Base-by-base conservation (phyloP, 345 rosid species). In the Murraya paniculata region DNA sequence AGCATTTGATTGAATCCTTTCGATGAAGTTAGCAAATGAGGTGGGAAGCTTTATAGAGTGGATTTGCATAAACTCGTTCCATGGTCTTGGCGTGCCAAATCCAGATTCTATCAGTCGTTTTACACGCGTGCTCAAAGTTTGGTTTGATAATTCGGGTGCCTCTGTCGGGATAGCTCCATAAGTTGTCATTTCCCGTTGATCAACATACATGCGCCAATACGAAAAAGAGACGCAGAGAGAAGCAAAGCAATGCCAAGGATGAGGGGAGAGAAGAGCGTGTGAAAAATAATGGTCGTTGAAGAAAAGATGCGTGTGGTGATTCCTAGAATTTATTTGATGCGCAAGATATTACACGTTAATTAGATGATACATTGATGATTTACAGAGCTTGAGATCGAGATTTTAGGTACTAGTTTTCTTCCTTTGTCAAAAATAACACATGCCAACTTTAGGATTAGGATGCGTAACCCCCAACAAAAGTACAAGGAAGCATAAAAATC, bases 1-100 rank as follows among this genome's bases (percentile, higher is more conserved):
- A 1, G 65, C 56, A 73, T 90, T 92, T 27, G 81, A 64, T 76
- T 53, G 79, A 79, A 89, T 80, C 76, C 93, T 84, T 36, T 76
- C 65, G 0, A 86, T 8, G 68, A 90, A 76, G 18, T 77, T 77
- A 53, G 8, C 9, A 28, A 78, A 69, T n/a, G 86, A 41, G 39
- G 71, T 0, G 14, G 93, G 97, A 60, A 86, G 72, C 72, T 58
- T 77, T 72, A 88, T 67, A 59, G 91, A 64, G 18, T 82, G 80
- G 68, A 69, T 73, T 8, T 73, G 86, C 67, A 89, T 41, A 86
- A 92, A 84, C 66, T 90, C 90, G 64, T 65, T 74, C 98, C 93
- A 92, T 84, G 91, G 87, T 57, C 84, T 87, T 73, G 77, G 83
- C 14, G 81, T 71, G 71, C 85, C 57, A 53, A 53, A 45, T 45